Conservation (phyloP, 2,329 filamentous ascomycete genomes). For the Hypoxylon sp. region DNA sequence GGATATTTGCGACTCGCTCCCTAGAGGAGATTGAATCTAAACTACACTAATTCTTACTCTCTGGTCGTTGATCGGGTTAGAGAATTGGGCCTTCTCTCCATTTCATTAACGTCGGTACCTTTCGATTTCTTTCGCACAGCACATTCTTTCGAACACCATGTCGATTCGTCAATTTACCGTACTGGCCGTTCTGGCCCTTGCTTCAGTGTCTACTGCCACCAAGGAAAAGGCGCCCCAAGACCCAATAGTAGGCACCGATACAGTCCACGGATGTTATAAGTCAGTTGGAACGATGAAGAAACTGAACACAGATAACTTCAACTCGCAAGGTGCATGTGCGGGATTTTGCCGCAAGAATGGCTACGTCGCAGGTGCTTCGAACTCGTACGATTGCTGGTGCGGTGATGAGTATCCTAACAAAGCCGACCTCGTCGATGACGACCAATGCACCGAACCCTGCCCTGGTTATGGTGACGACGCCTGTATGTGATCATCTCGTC, state of each 20-base stretch:
- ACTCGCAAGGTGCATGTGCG: constrained; percentile 62
- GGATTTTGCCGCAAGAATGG: constrained; percentile 60
- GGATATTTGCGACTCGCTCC: constrained; percentile 27
- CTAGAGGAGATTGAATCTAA: constrained; percentile 37
- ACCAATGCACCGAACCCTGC: constrained; percentile 76
- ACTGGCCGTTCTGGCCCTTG: constrained; percentile 50
- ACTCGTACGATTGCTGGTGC: constrained; percentile 78
- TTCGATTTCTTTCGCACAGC: constrained; percentile 28
- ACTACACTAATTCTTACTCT: constrained; percentile 41
- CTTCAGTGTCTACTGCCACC: constrained; percentile 44
- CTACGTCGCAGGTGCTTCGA: constrained; percentile 73
- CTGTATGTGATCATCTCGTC: constrained; percentile 69
- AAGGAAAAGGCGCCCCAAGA: constrained; percentile 56
- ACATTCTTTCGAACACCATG: constrained; percentile 45
- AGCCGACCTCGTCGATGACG: constrained; percentile 67
- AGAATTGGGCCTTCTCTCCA: constrained; percentile 32
- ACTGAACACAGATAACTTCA: constrained; percentile 50
- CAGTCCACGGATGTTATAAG: constrained; percentile 68
- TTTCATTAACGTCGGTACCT: constrained; percentile 31
- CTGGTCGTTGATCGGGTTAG: constrained; percentile 53
- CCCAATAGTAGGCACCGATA: constrained; percentile 58
- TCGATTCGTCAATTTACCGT: constrained; percentile 50
- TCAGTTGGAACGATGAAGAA: constrained; percentile 59
- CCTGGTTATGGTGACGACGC: constrained; percentile 72
- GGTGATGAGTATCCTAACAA: constrained; percentile 77